Evolutionary conservation across 192 early-diverging fungal species (phyloP), one percentile per base, ranked within the genome.

Genomic region (Polychytrium aggregatum): DNA sequence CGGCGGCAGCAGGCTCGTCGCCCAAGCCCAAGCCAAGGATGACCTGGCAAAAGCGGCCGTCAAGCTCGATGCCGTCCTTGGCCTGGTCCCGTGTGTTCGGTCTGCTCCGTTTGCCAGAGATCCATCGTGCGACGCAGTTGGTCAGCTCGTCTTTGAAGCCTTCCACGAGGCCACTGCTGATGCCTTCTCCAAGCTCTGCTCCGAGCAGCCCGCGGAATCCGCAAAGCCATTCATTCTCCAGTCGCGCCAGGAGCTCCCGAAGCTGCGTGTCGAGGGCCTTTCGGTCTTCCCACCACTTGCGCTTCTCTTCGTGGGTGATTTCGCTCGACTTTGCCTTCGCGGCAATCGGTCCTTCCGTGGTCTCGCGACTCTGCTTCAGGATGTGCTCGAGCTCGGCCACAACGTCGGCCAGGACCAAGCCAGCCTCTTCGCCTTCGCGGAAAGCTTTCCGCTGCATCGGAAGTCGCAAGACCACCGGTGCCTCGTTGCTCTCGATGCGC

Each of bases 151-250:
- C n/a, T 37, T 16, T 16, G n/a, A 11, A 9, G n/a, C 9, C 9
- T 37, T 37, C 9, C 8, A 18, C 27, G 10, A 11, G 8, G 20
- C 8, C 42, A 44, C 13, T 47, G 9, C 17, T 17, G 25, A 8
- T 22, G 28, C 44, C 1, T 31, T 41, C 0, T 20, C 16, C 43
- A 61, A 51, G 2, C 18, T 42, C 37, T 18, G 14, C 16, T 24
- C 5, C 24, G 27, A 48, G 44, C 25, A 27, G 46, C 53, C 80
- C 84, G 67, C 81, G 80, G 56, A 95, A 87, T 6, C 83, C 89
- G 14, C 90, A 83, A 3, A 98, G 67, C 92, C 95, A 96, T 16
- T 65, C 65, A 28, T 62, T 53, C 50, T 98, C 87, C 13, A 98
- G 77, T 14, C 54, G 56, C 0, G 35, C 52, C 21, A 97, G 53